Percentiles rank a stretch among this genome's conserved stretches.
These are phyloP conservation scores for Carex sylvatica DNA, from an alignment of 202 grass and related monocot genomes.

Conservation along the genomic window DNA sequence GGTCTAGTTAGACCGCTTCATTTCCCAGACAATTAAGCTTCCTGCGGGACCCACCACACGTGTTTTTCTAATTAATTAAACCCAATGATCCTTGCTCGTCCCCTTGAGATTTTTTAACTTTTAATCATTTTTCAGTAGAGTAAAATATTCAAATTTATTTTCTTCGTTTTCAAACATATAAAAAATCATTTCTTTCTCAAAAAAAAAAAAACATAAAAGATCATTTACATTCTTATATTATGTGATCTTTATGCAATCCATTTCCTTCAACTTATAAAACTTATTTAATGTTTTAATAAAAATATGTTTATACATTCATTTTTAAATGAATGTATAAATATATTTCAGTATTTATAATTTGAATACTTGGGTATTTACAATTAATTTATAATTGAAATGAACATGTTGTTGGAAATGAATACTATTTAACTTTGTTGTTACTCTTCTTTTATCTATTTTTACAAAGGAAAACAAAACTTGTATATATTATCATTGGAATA, in stretches of 20 bases:
- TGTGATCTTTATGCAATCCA: background rate
- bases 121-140: too few species aligned
- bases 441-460: background rate
- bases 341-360: too few species aligned
- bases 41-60: constrained; percentile 22
- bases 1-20: constrained; percentile 29
- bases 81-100: too few species aligned
- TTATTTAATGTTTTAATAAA: background rate
- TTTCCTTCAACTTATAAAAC: background rate
- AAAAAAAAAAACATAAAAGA: too few species aligned
- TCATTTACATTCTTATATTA: too few species aligned
- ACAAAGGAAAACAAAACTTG: background rate
- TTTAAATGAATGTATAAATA: too few species aligned
- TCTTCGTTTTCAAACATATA: too few species aligned
- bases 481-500: background rate
- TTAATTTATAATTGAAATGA: background rate
- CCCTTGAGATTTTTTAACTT: too few species aligned
- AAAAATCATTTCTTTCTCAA: too few species aligned
- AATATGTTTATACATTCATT: background rate
- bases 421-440: background rate
- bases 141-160: too few species aligned
- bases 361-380: background rate
- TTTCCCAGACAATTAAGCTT: constrained; percentile 25
- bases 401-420: background rate
- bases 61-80: constrained; percentile 19